phyloP scores from a whole-genome alignment of 371 early-diverging fungal genomes.

The Basidiobolus meristosporus region DNA sequence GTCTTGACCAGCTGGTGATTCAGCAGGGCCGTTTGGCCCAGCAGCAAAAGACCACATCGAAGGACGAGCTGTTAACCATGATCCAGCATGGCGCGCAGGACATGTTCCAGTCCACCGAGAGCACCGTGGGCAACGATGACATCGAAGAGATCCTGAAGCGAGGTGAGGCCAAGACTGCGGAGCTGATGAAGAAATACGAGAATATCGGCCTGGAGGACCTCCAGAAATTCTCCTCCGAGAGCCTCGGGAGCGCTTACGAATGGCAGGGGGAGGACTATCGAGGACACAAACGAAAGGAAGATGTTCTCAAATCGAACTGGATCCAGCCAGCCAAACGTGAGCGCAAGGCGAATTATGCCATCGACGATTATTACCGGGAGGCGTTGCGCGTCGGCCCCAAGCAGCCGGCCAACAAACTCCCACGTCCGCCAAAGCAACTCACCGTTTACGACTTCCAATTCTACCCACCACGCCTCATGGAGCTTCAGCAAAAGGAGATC shows the following conservation, averaged over 20 bases:
- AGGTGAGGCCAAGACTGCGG: slow-evolving; percentile 82
- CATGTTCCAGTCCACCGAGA: slow-evolving; percentile 1
- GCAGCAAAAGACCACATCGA: slow-evolving; percentile 24
- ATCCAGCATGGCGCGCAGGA: slow-evolving; percentile 6
- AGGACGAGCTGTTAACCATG: slow-evolving; percentile 85
- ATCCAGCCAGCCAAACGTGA: slow-evolving; percentile 83
- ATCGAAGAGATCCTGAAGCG: slow-evolving; percentile 77
- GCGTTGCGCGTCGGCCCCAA: slow-evolving; percentile 39
- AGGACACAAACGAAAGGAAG: background rate
- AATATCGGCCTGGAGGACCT: slow-evolving; percentile 80
- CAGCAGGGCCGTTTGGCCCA: slow-evolving; percentile 45
- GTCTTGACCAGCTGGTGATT: slow-evolving; percentile 95
- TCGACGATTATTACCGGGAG: slow-evolving; percentile 77
- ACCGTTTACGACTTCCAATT: slow-evolving; percentile 79
- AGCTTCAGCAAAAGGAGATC: slow-evolving; percentile 69
- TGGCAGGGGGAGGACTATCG: slow-evolving; percentile 90
- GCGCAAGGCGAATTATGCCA: slow-evolving; percentile 66
- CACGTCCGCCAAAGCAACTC: slow-evolving; percentile 38
- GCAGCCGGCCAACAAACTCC: slow-evolving; percentile 23
- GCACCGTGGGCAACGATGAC: slow-evolving; percentile 35
- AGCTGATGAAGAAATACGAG: slow-evolving; percentile 72
- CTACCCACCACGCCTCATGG: slow-evolving; percentile 58
- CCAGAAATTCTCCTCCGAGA: slow-evolving; percentile 58
- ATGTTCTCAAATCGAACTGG: slow-evolving; percentile 26
- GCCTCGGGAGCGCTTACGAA: slow-evolving; percentile 52